Percentiles rank a stretch among this genome's conserved stretches.
Evolutionary conservation across 306 rosid species (phyloP).

Genomic region (Cercis canadensis): DNA sequence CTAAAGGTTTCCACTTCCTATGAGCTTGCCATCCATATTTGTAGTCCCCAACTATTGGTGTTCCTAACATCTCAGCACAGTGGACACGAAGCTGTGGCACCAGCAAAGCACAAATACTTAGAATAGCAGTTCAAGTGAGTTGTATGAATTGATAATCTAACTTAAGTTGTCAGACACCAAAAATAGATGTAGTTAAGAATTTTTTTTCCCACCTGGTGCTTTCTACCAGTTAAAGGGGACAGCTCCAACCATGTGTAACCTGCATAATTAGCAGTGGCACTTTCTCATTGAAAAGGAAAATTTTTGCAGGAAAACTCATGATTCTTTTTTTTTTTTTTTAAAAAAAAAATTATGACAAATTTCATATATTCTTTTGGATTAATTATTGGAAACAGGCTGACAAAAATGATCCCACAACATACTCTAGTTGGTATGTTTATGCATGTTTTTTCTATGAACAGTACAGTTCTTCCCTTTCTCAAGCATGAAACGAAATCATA

Average conservation of each 20-base stretch:
- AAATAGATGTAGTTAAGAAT: constrained; percentile 4
- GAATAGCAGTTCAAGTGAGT: constrained; percentile 3
- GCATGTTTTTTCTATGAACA: neutral
- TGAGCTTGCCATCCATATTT: constrained; percentile 94
- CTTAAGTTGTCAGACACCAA: constrained; percentile 12
- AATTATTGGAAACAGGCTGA: constrained; percentile 3
- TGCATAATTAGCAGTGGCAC: constrained; percentile 43
- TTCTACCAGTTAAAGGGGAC: constrained; percentile 89
- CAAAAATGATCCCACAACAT: neutral
- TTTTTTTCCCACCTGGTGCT: constrained; percentile 77
- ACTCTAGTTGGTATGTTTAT: constrained; percentile 3
- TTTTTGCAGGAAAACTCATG: constrained; percentile 25
- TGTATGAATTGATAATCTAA: constrained; percentile 14
- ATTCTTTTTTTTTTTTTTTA: neutral
- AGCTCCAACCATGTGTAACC: constrained; percentile 94
- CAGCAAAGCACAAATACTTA: constrained; percentile 26
- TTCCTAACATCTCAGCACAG: constrained; percentile 90
- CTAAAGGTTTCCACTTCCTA: constrained; percentile 61
- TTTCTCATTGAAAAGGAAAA: constrained; percentile 18
- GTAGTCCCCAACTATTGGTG: constrained; percentile 95
- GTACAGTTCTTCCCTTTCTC: constrained; percentile 2
- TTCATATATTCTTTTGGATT: constrained; percentile 19
- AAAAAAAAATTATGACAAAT: neutral
- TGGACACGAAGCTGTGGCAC: constrained; percentile 86
- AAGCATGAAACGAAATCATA: constrained; percentile 22